Percentiles rank a stretch among this genome's conserved stretches.
phyloP scores from a whole-genome alignment of 441 rosid species.

The Brassica balearica region DNA sequence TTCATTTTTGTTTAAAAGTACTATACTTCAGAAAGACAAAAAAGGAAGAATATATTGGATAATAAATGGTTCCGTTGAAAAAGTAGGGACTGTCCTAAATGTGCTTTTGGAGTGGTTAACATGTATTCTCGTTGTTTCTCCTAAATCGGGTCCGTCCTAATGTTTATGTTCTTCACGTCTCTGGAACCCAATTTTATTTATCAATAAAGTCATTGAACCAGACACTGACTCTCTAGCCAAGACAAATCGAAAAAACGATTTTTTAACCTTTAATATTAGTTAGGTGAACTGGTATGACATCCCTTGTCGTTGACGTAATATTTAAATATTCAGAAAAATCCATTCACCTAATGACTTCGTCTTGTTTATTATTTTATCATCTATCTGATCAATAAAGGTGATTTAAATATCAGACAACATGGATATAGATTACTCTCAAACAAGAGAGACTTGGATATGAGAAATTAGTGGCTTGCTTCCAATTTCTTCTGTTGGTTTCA shows the following conservation, averaged over 20 bases:
- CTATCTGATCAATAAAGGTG: neutral
- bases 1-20: no score
- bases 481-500: neutral
- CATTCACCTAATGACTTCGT: neutral
- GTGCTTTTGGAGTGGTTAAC: slow-evolving; percentile 5
- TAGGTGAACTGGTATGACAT: neutral
- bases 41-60: no score
- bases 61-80: neutral
- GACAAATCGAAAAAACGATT: neutral
- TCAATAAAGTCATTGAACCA: no score
- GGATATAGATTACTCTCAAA: neutral
- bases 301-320: neutral
- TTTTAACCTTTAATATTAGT: neutral
- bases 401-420: neutral
- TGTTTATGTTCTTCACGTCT: slow-evolving; percentile 13
- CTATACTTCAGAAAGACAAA: no score
- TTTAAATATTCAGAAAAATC: neutral
- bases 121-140: neutral
- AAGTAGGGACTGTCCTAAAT: neutral
- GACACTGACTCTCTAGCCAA: neutral
- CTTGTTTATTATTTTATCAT: neutral
- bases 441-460: neutral
- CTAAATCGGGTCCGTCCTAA: neutral
- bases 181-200: neutral
- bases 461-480: neutral